Conservation (phyloP, 1,139 yeast genomes). For the Suhomyces terraborum region DNA sequence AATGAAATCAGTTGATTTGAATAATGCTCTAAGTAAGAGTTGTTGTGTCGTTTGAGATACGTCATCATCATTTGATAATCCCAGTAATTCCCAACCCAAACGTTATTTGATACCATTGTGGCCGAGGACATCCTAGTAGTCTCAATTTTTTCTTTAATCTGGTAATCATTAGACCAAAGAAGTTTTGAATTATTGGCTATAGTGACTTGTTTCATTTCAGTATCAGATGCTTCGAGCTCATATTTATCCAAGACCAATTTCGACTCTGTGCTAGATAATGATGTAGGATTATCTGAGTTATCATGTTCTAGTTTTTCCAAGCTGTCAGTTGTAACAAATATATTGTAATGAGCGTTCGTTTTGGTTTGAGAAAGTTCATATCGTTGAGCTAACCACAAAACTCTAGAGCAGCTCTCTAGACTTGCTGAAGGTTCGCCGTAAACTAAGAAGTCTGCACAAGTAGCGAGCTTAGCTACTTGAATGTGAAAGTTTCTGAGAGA, state of each 20-base stretch:
- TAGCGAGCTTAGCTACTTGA: constrained; percentile 71
- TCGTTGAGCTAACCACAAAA: constrained; percentile 58
- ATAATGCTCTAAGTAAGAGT: constrained; percentile 13
- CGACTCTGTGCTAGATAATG: constrained; percentile 10
- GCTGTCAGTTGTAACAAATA: constrained; percentile 19
- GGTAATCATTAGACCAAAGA: constrained; percentile 70
- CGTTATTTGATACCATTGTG: constrained; percentile 52
- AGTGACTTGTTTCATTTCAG: not conserved
- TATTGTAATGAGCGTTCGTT: constrained; percentile 18
- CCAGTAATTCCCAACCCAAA: constrained; percentile 82
- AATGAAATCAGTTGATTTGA: constrained; percentile 10
- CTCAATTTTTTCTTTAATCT: constrained; percentile 75
- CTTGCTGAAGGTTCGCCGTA: constrained; percentile 36
- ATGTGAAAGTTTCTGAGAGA: constrained; percentile 75
- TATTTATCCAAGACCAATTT: constrained; percentile 10
- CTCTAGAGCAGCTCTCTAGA: constrained; percentile 42
- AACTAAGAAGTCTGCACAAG: constrained; percentile 67
- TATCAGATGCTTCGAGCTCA: not conserved
- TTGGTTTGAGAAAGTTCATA: constrained; percentile 26
- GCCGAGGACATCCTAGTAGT: constrained; percentile 84
- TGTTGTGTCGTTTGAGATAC: constrained; percentile 22
- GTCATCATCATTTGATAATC: constrained; percentile 43
- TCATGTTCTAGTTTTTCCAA: constrained; percentile 4
- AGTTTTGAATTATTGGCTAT: constrained; percentile 1
- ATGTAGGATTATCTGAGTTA: not conserved